Evolutionary conservation across 2,329 filamentous ascomycete species (phyloP).

Genomic region (Septoria linicola): DNA sequence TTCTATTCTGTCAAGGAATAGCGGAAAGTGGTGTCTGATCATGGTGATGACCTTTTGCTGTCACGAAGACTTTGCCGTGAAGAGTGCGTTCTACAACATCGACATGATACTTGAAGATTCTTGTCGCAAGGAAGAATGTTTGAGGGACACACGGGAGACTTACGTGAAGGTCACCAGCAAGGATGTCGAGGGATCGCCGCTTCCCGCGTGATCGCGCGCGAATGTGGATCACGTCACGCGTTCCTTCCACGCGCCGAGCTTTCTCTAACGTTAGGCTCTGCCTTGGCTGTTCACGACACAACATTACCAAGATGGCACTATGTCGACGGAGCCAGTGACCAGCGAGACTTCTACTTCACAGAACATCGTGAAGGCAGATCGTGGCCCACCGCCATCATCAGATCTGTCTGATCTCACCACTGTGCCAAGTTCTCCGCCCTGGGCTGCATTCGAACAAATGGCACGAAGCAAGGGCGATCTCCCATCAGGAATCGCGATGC

Average conservation of each 20-base stretch:
- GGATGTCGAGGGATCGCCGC: conserved; percentile 11
- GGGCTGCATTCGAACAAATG: background rate
- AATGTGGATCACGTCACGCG: conserved; percentile 7
- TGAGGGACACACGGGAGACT: background rate
- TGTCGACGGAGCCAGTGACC: conserved; percentile 8
- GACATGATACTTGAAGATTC: conserved; percentile 8
- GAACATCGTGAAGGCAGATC: background rate
- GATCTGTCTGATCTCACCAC: too few species aligned
- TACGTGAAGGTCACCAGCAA: conserved; percentile 3
- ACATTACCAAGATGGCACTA: conserved; percentile 8
- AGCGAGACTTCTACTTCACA: conserved; percentile 6
- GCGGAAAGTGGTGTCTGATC: conserved; percentile 24
- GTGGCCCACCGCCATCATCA: background rate
- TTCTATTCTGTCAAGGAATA: conserved; percentile 29
- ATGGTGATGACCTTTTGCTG: conserved; percentile 16
- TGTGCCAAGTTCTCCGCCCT: conserved; percentile 1
- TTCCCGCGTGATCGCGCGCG: conserved; percentile 15
- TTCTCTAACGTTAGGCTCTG: too few species aligned
- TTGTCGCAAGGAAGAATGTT: conserved; percentile 1
- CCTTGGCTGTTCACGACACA: too few species aligned
- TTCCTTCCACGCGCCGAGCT: background rate
- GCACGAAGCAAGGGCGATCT: background rate
- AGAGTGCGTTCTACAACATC: conserved; percentile 1
- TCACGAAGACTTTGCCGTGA: background rate
- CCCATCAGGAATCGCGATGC: conserved; percentile 5